A percentile compares a stretch with the other conserved stretches of the same genome.
These are phyloP conservation scores for Uronychia setigera DNA, from an alignment of 73 alveolate species.

Conservation along the genomic window DNA sequence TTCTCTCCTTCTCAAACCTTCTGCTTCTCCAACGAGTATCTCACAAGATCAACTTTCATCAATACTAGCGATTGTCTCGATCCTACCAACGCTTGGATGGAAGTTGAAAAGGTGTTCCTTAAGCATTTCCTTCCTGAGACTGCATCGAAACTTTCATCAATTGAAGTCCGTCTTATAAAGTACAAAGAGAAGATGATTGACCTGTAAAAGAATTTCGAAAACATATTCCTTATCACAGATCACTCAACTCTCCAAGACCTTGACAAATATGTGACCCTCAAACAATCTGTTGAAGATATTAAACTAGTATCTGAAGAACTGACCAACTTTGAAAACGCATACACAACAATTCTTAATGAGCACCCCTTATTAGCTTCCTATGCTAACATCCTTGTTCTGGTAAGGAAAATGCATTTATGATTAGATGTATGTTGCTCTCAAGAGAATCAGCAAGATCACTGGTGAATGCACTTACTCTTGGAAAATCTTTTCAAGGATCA, in stretches of 20 bases:
- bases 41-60: constrained; percentile 27
- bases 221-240: constrained; percentile 51
- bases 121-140: constrained; percentile 56
- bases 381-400: constrained; percentile 30
- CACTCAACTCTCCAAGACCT: constrained; percentile 27
- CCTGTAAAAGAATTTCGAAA: constrained; percentile 49
- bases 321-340: not conserved
- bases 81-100: constrained; percentile 45
- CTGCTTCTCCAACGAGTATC: constrained; percentile 26
- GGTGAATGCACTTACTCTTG: constrained; percentile 51
- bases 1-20: constrained; percentile 44
- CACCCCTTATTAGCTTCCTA: constrained; percentile 36
- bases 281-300: constrained; percentile 45
- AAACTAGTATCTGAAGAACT: constrained; percentile 21
- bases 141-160: not conserved
- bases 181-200: constrained; percentile 21
- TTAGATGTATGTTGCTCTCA: constrained; percentile 23
- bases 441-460: constrained; percentile 33
- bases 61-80: not conserved
- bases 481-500: constrained; percentile 35
- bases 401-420: not conserved
- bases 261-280: constrained; percentile 32
- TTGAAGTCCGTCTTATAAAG: constrained; percentile 7
- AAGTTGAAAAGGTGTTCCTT: constrained; percentile 47
- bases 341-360: constrained; percentile 14